Evolutionary conservation across 2,329 filamentous ascomycete genomes (phyloP), one percentile per base, ranked within the genome.

Genomic region (Phoma herbarum): DNA sequence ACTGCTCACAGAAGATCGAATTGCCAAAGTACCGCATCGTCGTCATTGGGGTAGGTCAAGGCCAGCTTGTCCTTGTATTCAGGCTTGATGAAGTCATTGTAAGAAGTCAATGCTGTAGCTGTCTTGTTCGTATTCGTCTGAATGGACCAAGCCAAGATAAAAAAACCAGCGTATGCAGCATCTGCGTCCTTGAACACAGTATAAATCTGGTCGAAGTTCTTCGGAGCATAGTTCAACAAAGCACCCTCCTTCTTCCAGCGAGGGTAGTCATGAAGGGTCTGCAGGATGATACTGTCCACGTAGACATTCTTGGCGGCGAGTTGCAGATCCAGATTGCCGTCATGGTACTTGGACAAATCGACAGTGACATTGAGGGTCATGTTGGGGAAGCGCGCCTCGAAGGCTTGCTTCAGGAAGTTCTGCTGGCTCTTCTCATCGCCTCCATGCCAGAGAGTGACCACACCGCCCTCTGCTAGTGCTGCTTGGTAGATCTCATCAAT

Each of bases 41-140:
- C 84, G 39, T 86, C 85, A 58, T 86, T 85, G 10, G 84, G 85
- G 55, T 86, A 86, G 0, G 83, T 85, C 11, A 86, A 67, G 2
- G 81, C 81, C 4, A 86, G 72, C 68, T 83, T 85, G 59, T 82
- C 73, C 71, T 86, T 86, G 72, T 80, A 84, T 56, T 82, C 79
- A 0, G 84, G 83, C 8, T 78, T 75, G 2, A 83, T 68, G 52
- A 78, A 80, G 58, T 84, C 81, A 0, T 73, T 62, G 51, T 76
- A 86, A 11, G 79, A 76, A 4, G 69, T 74, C 0, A 78, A 78
- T 0, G 76, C 57, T 0, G 69, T 61, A 18, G 60, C 62, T 1
- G 59, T 63, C 11, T 76, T 75, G 1, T 80, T 68, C 60, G 75
- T 78, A 39, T 77, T 74, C 14, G 69, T 70, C 52, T 79, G 77